These are phyloP conservation scores for Sporothrix brunneoviolacea DNA, from an alignment of 2,329 filamentous ascomycete species.

Conservation along the genomic window DNA sequence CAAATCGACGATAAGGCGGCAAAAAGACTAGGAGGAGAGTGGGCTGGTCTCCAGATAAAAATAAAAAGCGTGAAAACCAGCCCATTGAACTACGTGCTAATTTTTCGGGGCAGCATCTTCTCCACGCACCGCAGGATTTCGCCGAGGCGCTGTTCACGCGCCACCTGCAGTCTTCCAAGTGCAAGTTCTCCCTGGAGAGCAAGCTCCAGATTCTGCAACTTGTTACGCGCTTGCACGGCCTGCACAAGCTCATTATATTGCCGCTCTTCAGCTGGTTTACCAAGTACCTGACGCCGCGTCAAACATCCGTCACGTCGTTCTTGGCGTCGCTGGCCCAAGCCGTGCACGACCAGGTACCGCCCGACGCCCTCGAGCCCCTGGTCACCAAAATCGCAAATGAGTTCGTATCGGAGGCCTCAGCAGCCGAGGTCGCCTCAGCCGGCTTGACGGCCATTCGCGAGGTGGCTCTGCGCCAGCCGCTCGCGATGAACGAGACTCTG, in stretches of 20 bases:
- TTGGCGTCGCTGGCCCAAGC: conserved; percentile 87
- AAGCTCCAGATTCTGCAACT: conserved; percentile 71
- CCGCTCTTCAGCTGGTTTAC: conserved; percentile 94
- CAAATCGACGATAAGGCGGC: too few species aligned
- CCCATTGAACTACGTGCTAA: too few species aligned
- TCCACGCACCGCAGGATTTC: conserved; percentile 92
- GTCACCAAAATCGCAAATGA: conserved; percentile 96
- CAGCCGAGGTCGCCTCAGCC: conserved; percentile 82
- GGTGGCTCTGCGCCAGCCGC: conserved; percentile 82
- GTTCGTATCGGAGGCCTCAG: conserved; percentile 91
- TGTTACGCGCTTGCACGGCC: conserved; percentile 80
- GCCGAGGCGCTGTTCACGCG: conserved; percentile 85
- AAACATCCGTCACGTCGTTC: conserved; percentile 87
- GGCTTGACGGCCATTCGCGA: conserved; percentile 89
- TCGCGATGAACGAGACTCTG: conserved; percentile 96
- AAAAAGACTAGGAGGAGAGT: too few species aligned
- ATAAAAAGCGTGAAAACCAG: too few species aligned
- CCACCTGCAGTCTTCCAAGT: conserved; percentile 80
- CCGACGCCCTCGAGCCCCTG: conserved; percentile 83
- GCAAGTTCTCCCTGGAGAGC: conserved; percentile 78
- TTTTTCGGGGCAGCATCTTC: conserved; percentile 51
- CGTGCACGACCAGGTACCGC: conserved; percentile 84
- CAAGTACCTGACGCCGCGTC: conserved; percentile 77
- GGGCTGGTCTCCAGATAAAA: too few species aligned
- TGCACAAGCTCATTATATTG: conserved; percentile 87